These are phyloP conservation scores for Polyporus tsugae DNA, from an alignment of 1,284 basidiomycete species.

Conservation along the genomic window DNA sequence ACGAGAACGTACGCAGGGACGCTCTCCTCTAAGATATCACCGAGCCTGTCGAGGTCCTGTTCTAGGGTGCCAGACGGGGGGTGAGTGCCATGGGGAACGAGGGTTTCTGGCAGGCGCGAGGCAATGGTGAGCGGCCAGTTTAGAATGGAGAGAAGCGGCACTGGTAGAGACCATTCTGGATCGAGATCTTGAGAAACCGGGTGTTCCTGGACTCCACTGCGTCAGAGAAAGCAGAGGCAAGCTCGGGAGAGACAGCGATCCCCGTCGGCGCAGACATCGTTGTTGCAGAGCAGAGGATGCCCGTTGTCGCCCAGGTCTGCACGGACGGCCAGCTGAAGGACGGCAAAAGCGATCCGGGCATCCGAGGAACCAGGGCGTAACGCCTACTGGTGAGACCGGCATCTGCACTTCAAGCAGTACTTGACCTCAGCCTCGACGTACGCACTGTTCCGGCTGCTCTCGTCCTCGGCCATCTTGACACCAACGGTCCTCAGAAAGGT, in stretches of 20 bases:
- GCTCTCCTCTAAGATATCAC: constrained; percentile 63
- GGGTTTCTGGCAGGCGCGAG: constrained; percentile 59
- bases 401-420: background rate
- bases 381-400: background rate
- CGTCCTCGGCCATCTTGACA: background rate
- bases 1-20: constrained; percentile 78
- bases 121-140: constrained; percentile 35
- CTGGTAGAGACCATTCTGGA: constrained; percentile 67
- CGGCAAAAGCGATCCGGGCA: constrained; percentile 1
- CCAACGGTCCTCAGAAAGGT: background rate
- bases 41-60: constrained; percentile 66
- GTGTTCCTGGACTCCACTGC: constrained; percentile 58
- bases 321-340: constrained; percentile 10
- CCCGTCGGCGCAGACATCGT: constrained; percentile 77
- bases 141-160: constrained; percentile 31
- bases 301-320: background rate
- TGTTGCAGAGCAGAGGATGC: constrained; percentile 14
- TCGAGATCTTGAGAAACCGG: constrained; percentile 79
- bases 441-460: background rate
- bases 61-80: constrained; percentile 57
- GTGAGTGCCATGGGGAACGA: constrained; percentile 64
- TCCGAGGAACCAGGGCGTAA: background rate
- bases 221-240: constrained; percentile 61
- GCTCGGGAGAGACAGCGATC: constrained; percentile 62
- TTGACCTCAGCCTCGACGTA: constrained; percentile 9